Conservation (phyloP, 768 basidiomycete genomes). For the Boletus insuetus region DNA sequence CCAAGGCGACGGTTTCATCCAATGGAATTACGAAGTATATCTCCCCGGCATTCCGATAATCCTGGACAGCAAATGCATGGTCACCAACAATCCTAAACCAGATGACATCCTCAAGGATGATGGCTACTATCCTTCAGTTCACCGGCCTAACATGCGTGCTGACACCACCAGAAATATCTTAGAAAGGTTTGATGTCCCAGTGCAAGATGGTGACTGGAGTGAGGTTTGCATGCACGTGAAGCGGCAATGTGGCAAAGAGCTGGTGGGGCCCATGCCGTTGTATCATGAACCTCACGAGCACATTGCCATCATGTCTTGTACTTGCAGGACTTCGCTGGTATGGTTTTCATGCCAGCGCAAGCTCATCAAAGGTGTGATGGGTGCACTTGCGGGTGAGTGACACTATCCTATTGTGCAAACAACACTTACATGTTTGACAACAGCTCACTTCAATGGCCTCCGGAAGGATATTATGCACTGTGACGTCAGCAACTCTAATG, state of each 20-base stretch:
- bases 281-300: background rate
- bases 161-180: background rate
- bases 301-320: background rate
- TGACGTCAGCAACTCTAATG: background rate
- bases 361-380: background rate
- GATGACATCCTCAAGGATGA: background rate
- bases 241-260: no score
- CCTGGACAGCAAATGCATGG: background rate
- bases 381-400: background rate
- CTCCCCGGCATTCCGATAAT: background rate
- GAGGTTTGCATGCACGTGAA: no score
- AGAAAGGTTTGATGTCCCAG: background rate
- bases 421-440: background rate
- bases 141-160: background rate
- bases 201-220: no score
- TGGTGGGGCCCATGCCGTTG: background rate
- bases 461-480: background rate
- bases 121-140: background rate
- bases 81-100: background rate
- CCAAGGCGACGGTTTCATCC: no score
- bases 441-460: background rate
- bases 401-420: background rate
- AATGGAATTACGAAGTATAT: background rate
- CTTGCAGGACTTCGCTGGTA: background rate
- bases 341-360: background rate